Conservation (phyloP, 345 rosid species). For the Boechera stricta region DNA sequence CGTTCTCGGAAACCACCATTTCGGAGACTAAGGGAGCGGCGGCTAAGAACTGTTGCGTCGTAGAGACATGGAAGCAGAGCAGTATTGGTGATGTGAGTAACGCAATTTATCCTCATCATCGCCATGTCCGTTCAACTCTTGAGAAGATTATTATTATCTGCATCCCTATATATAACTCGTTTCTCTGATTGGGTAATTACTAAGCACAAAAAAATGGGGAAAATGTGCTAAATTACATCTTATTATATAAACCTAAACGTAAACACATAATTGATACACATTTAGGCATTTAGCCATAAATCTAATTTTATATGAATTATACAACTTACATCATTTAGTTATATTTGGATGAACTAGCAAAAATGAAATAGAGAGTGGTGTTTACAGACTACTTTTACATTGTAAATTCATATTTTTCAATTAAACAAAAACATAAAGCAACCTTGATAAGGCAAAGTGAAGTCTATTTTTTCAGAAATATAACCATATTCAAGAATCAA, state of each 20-base stretch:
- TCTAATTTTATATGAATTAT: too few species aligned
- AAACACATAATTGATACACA: too few species aligned
- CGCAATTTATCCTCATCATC: constrained; percentile 32
- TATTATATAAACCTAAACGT: too few species aligned
- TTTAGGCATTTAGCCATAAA: too few species aligned
- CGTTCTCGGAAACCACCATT: not conserved
- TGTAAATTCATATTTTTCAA: not conserved
- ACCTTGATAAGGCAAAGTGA: not conserved
- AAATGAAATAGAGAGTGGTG: too few species aligned
- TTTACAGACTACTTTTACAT: not conserved
- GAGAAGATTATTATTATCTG: not conserved
- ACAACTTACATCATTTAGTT: too few species aligned
- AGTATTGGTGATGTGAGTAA: constrained; percentile 27
- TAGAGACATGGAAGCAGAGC: constrained; percentile 25
- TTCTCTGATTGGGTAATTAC: too few species aligned
- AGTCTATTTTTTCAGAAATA: not conserved
- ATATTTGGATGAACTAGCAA: too few species aligned
- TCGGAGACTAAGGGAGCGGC: constrained; percentile 32
- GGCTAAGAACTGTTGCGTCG: constrained; percentile 24
- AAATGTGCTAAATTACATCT: too few species aligned
- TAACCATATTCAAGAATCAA: not conserved
- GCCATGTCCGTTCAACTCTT: constrained; percentile 41
- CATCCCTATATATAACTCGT: not conserved
- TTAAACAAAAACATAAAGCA: too few species aligned
- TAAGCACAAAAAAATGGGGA: too few species aligned